Conservation (phyloP, 305 asterid species). For the Withania somnifera region DNA sequence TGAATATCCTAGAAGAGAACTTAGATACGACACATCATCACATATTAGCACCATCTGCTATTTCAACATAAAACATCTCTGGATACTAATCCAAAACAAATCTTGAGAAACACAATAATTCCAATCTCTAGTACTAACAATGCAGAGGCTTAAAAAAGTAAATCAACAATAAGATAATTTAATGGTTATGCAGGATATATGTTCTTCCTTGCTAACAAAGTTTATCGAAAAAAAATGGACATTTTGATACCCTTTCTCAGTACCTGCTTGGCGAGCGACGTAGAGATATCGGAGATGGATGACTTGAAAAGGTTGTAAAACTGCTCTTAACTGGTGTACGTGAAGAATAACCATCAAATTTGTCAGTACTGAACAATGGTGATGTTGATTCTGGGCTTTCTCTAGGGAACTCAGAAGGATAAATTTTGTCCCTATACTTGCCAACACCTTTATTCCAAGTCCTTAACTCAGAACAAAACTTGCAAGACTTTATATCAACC, state of each 20-base stretch:
- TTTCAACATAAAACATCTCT: not conserved
- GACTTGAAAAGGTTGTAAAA: conserved; percentile 30
- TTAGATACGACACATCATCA: not conserved
- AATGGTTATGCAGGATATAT: not conserved
- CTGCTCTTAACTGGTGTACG: conserved; percentile 28
- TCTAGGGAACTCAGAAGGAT: conserved; percentile 71
- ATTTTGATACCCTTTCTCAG: not conserved
- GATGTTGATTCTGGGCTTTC: conserved; percentile 65
- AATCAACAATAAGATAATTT: not conserved
- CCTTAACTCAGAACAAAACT: conserved; percentile 38
- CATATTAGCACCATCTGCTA: not conserved
- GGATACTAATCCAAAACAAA: not conserved
- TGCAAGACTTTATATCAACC: conserved; percentile 37
- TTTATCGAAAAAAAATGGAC: not conserved
- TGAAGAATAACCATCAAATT: conserved; percentile 39
- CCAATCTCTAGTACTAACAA: not conserved
- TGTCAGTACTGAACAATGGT: conserved; percentile 59
- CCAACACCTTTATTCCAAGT: conserved; percentile 25
- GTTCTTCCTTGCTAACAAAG: not conserved
- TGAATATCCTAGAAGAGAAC: not conserved
- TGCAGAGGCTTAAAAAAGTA: not conserved
- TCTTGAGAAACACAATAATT: not conserved
- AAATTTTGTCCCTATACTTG: conserved; percentile 46
- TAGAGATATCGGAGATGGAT: conserved; percentile 32
- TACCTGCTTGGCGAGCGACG: conserved; percentile 71